phyloP scores from a whole-genome alignment of 2,329 filamentous ascomycete species.

The Ustulina deusta region DNA sequence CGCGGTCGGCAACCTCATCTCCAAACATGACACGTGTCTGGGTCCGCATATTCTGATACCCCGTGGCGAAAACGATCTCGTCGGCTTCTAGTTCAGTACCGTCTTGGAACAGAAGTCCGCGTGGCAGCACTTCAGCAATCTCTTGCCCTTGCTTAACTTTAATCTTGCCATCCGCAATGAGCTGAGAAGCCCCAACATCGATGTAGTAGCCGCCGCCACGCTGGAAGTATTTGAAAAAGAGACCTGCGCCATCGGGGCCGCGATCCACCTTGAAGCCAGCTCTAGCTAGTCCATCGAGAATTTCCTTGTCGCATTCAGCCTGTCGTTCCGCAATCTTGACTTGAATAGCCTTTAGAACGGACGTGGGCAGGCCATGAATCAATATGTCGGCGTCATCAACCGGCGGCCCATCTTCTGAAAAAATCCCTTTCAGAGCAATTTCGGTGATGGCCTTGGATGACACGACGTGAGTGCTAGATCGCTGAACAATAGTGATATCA shows the following conservation, averaged over 20 bases:
- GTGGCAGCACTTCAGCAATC: constrained; percentile 58
- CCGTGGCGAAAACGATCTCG: constrained; percentile 67
- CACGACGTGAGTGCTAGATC: constrained; percentile 68
- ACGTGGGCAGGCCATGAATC: constrained; percentile 67
- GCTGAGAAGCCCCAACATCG: constrained; percentile 64
- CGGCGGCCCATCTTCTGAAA: constrained; percentile 64
- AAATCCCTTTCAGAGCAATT: constrained; percentile 64
- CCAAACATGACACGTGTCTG: constrained; percentile 71
- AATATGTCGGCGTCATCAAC: constrained; percentile 75
- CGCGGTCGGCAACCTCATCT: constrained; percentile 52
- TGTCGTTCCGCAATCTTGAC: constrained; percentile 56
- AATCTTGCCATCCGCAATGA: constrained; percentile 68
- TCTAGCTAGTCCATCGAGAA: constrained; percentile 62
- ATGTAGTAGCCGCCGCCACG: constrained; percentile 71
- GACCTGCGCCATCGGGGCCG: constrained; percentile 65
- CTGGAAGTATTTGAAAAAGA: constrained; percentile 70
- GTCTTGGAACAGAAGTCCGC: constrained; percentile 58
- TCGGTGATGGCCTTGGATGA: constrained; percentile 63
- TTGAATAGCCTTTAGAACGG: constrained; percentile 71
- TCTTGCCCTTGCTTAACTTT: constrained; percentile 65
- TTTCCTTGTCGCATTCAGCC: constrained; percentile 52
- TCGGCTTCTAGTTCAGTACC: constrained; percentile 64
- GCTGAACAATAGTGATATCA: constrained; percentile 70
- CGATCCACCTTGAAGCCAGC: constrained; percentile 69
- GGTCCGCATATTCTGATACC: constrained; percentile 73